Evolutionary conservation across 1,284 basidiomycete species (phyloP).

Genomic region (Boletus holoroseus): DNA sequence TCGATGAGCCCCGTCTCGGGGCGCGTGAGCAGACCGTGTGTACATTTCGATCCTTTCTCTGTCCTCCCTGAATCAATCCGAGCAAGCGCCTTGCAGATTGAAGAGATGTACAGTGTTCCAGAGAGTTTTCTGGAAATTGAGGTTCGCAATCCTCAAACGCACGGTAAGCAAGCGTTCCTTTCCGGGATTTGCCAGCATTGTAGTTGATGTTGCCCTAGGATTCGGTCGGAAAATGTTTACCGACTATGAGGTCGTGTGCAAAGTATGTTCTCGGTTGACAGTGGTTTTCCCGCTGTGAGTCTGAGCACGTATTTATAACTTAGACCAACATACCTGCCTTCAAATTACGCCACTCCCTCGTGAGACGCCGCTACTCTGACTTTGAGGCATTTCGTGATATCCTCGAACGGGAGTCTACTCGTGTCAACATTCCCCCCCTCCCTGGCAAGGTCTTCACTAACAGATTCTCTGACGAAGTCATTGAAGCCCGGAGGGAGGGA

Average conservation of each 20-base stretch:
- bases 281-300: not conserved
- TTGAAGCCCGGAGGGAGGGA: conserved; percentile 88
- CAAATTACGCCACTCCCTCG: conserved; percentile 91
- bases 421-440: conserved; percentile 95
- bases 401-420: conserved; percentile 92
- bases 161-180: conserved; percentile 54
- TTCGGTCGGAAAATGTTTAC: conserved; percentile 98
- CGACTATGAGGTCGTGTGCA: conserved; percentile 98
- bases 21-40: conserved; percentile 80
- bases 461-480: conserved; percentile 96
- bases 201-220: conserved; percentile 43
- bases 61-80: conserved; percentile 30
- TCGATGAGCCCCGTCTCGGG: conserved; percentile 65
- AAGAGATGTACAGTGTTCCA: conserved; percentile 96
- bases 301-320: not conserved
- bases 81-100: conserved; percentile 59
- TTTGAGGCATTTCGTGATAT: conserved; percentile 99
- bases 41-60: conserved; percentile 20
- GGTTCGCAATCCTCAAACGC: conserved; percentile 93
- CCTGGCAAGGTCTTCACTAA: conserved; percentile 97
- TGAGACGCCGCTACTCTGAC: conserved; percentile 94
- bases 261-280: conserved; percentile 45
- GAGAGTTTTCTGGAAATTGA: conserved; percentile 99
- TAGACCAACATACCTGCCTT: conserved; percentile 99
- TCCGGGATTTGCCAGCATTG: not conserved